A percentile compares a stretch with the other conserved stretches of the same genome.
Conservation (phyloP, 192 early-diverging fungal genomes). For the Linderina pennispora region DNA sequence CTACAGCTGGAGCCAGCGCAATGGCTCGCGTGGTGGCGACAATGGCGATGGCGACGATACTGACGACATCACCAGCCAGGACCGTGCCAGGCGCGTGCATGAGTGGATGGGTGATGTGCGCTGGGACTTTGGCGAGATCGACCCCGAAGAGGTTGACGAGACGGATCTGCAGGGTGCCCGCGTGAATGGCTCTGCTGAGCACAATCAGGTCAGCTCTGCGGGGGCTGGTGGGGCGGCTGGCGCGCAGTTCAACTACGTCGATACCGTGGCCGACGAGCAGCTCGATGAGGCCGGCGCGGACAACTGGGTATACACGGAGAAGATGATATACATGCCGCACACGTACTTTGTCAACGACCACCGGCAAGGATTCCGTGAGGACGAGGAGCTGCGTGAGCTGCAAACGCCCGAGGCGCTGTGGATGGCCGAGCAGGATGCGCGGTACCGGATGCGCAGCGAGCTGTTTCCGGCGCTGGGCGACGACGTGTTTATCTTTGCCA, state of each 20-base stretch:
- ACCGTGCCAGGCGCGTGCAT: slow-evolving; percentile 6
- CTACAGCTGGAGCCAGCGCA: neutral
- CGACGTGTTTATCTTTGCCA: slow-evolving; percentile 87
- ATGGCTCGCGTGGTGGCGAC: neutral
- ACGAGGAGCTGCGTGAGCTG: slow-evolving; percentile 47
- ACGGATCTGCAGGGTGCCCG: slow-evolving; percentile 32
- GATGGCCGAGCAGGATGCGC: slow-evolving; percentile 69
- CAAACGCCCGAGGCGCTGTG: slow-evolving; percentile 51
- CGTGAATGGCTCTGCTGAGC: neutral
- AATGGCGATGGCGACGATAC: neutral
- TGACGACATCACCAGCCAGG: slow-evolving; percentile 13
- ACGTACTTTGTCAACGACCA: slow-evolving; percentile 96
- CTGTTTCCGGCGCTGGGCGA: slow-evolving; percentile 78
- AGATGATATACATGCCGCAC: slow-evolving; percentile 86
- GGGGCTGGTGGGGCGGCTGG: no score
- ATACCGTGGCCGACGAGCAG: neutral
- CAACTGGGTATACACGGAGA: slow-evolving; percentile 80
- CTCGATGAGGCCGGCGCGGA: slow-evolving; percentile 22
- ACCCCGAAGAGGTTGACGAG: slow-evolving; percentile 31
- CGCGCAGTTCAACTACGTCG: neutral
- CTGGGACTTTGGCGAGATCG: slow-evolving; percentile 45
- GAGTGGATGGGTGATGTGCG: slow-evolving; percentile 51
- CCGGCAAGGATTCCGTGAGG: slow-evolving; percentile 81
- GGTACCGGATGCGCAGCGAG: slow-evolving; percentile 80
- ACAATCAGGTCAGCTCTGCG: neutral